A percentile compares a stretch with the other conserved stretches of the same genome.
Conservation (phyloP, 306 rosid genomes). For the Castanospermum australe region DNA sequence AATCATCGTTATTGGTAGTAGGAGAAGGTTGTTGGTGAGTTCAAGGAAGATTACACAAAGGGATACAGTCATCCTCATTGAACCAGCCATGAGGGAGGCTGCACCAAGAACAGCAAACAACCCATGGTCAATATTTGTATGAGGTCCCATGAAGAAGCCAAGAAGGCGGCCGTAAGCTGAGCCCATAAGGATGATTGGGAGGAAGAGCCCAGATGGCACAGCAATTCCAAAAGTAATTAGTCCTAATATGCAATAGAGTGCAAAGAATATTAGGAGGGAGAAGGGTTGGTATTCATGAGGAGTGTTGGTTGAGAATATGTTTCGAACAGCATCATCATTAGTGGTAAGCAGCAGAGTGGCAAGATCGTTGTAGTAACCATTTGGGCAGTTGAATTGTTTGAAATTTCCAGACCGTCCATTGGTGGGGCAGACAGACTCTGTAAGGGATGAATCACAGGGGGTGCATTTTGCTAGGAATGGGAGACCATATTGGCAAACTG, state of each 20-base stretch:
- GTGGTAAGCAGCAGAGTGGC: constrained; percentile 84
- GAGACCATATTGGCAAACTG: constrained; percentile 73
- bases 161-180: constrained; percentile 85
- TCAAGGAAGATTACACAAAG: constrained; percentile 91
- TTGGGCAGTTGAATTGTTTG: constrained; percentile 85
- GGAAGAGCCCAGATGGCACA: constrained; percentile 93
- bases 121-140: constrained; percentile 76
- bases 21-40: constrained; percentile 81
- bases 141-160: constrained; percentile 61
- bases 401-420: constrained; percentile 74
- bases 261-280: constrained; percentile 72
- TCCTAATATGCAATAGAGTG: constrained; percentile 65
- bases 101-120: constrained; percentile 88
- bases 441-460: constrained; percentile 58
- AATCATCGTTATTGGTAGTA: constrained; percentile 87
- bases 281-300: constrained; percentile 53
- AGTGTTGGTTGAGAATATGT: constrained; percentile 81
- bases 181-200: constrained; percentile 93
- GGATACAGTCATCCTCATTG: constrained; percentile 93
- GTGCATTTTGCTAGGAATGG: constrained; percentile 75
- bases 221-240: constrained; percentile 82
- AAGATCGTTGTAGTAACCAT: constrained; percentile 79
- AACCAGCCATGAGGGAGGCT: constrained; percentile 95
- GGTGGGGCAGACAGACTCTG: constrained; percentile 62
- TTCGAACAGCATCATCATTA: constrained; percentile 84